Evolutionary conservation across 805 yeast species (phyloP).

Genomic region (Ogataea pignaliae): DNA sequence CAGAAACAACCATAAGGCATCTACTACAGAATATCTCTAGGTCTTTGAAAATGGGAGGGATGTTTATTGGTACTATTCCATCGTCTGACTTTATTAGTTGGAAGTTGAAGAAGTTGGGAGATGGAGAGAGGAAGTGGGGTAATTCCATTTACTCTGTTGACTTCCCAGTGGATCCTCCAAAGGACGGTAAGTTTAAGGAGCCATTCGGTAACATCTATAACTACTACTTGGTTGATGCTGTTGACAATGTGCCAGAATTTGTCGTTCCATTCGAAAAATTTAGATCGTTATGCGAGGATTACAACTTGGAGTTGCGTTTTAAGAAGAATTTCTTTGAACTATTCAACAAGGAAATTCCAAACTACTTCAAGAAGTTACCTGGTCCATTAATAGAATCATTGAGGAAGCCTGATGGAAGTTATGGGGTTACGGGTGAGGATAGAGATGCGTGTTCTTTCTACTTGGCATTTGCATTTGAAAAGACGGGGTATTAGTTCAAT

Average conservation of each 20-base stretch:
- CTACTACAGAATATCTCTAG: slow-evolving; percentile 71
- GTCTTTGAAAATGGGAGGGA: slow-evolving; percentile 77
- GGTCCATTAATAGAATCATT: slow-evolving; percentile 60
- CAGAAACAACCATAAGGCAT: slow-evolving; percentile 72
- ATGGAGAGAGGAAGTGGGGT: slow-evolving; percentile 69
- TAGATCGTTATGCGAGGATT: slow-evolving; percentile 78
- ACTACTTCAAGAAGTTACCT: slow-evolving; percentile 54
- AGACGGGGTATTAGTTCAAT: slow-evolving; percentile 17
- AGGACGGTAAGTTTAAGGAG: slow-evolving; percentile 63
- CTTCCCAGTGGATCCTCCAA: slow-evolving; percentile 76
- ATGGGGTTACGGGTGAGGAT: slow-evolving; percentile 86
- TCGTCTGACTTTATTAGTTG: slow-evolving; percentile 78
- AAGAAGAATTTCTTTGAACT: slow-evolving; percentile 77
- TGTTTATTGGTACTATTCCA: slow-evolving; percentile 91
- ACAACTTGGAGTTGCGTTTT: slow-evolving; percentile 65
- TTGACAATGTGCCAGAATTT: slow-evolving; percentile 93
- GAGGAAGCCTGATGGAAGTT: slow-evolving; percentile 69
- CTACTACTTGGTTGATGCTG: slow-evolving; percentile 85
- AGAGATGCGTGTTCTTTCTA: slow-evolving; percentile 85
- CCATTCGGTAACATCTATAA: slow-evolving; percentile 83
- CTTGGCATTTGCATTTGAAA: slow-evolving; percentile 77
- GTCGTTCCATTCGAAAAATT: slow-evolving; percentile 92
- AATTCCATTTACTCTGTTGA: slow-evolving; percentile 77
- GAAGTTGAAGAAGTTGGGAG: slow-evolving; percentile 49
- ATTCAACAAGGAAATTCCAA: slow-evolving; percentile 74